A percentile compares a stretch with the other conserved stretches of the same genome.
Conservation (phyloP, 1,284 basidiomycete species). For the Psilocybe mexicana region DNA sequence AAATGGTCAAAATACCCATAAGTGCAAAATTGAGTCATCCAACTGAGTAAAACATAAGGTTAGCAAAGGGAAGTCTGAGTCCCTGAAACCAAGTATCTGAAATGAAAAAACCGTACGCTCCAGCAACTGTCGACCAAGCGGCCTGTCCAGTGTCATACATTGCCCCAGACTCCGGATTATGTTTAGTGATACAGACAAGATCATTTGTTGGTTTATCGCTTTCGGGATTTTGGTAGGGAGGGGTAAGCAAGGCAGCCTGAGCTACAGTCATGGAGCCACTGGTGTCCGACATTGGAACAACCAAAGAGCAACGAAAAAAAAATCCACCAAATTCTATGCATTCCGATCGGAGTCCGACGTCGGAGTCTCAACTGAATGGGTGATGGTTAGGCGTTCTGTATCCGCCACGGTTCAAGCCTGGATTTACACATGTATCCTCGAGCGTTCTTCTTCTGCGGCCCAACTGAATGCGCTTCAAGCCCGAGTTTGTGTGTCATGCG, state of each 20-base stretch:
- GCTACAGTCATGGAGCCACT: constrained; percentile 10
- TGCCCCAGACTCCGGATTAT: background rate
- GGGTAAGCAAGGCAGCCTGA: constrained; percentile 6
- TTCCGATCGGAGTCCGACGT: no score
- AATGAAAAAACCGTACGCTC: constrained; percentile 28
- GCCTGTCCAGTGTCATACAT: constrained; percentile 23
- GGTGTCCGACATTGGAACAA: constrained; percentile 3
- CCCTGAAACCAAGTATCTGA: background rate
- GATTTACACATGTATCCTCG: no score
- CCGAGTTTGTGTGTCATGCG: no score
- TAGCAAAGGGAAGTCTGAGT: background rate
- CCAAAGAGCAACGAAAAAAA: background rate
- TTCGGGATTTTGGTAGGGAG: constrained; percentile 10
- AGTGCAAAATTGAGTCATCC: constrained; percentile 44
- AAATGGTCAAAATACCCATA: constrained; percentile 30
- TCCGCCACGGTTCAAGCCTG: no score
- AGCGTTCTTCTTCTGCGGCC: no score
- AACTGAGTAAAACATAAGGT: constrained; percentile 23
- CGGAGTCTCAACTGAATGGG: no score
- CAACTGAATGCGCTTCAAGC: no score
- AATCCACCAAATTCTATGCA: no score
- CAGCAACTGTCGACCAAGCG: constrained; percentile 34
- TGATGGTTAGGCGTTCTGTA: no score
- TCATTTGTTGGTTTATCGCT: constrained; percentile 5
- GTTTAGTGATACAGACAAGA: background rate